phyloP scores from a whole-genome alignment of 2,329 filamentous ascomycete species.

The Harringtonia lauricola region DNA sequence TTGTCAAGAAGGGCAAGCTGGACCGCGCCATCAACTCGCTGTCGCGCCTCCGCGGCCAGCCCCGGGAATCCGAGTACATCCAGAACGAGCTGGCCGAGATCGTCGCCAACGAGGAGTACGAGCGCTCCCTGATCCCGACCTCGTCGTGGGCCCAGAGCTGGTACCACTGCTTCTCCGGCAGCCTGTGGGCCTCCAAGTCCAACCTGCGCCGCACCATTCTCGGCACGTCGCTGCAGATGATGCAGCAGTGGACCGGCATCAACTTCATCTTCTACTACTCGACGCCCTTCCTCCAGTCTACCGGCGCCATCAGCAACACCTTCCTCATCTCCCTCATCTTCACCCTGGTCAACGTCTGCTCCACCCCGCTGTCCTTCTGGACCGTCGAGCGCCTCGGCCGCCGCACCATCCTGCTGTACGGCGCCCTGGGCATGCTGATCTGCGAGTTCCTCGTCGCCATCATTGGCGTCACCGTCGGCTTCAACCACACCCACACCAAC shows the following conservation, averaged over 20 bases:
- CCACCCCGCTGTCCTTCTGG: conserved; percentile 80
- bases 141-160: conserved; percentile 57
- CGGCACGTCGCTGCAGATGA: conserved; percentile 66
- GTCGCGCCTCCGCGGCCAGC: conserved; percentile 62
- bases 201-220: conserved; percentile 62
- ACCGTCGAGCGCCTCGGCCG: conserved; percentile 74
- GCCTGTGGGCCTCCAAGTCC: conserved; percentile 49
- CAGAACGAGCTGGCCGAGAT: conserved; percentile 74
- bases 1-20: conserved; percentile 65
- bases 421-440: conserved; percentile 71
- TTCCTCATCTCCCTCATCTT: conserved; percentile 82
- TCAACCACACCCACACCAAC: conserved; percentile 35
- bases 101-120: conserved; percentile 80
- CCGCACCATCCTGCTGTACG: conserved; percentile 66
- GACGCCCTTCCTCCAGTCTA: conserved; percentile 71
- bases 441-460: conserved; percentile 84
- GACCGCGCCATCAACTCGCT: conserved; percentile 53
- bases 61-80: conserved; percentile 61
- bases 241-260: conserved; percentile 75
- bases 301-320: conserved; percentile 62
- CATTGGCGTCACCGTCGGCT: conserved; percentile 51
- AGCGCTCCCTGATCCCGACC: conserved; percentile 56
- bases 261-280: conserved; percentile 87
- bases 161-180: conserved; percentile 56
- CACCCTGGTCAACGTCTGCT: conserved; percentile 77